Evolutionary conservation across 2,329 filamentous ascomycete genomes (phyloP).

Genomic region (Aspergillus ustus): DNA sequence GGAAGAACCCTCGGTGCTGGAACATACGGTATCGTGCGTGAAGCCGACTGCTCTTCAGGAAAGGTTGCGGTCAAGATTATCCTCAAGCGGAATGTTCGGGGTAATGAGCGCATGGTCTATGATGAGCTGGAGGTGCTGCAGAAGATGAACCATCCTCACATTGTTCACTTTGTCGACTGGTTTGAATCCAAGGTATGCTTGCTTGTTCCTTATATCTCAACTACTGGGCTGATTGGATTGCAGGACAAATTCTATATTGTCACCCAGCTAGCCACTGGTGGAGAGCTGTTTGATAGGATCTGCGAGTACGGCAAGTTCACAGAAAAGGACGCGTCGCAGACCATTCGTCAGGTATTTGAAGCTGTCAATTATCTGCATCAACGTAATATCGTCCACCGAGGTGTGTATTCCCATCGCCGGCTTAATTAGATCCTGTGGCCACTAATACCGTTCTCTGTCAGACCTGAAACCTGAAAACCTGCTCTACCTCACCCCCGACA

Average conservation of each 20-base stretch:
- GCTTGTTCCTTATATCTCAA: not conserved
- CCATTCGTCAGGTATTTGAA: conserved; percentile 89
- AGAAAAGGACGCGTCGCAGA: conserved; percentile 95
- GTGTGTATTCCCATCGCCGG: conserved; percentile 51
- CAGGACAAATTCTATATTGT: conserved; percentile 99
- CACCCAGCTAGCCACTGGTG: conserved; percentile 91
- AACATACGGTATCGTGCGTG: conserved; percentile 97
- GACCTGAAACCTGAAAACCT: conserved; percentile 98
- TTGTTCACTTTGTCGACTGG: conserved; percentile 97
- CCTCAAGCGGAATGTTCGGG: conserved; percentile 98
- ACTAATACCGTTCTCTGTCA: conserved; percentile 42
- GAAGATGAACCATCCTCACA: conserved; percentile 87
- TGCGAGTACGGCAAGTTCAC: conserved; percentile 98
- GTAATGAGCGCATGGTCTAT: conserved; percentile 98
- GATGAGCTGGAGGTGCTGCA: conserved; percentile 96
- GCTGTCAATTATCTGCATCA: conserved; percentile 94
- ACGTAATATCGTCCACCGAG: conserved; percentile 95
- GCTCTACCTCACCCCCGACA: conserved; percentile 80
- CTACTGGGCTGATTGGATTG: conserved; percentile 16
- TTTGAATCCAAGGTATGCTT: conserved; percentile 87
- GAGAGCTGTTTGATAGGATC: conserved; percentile 96
- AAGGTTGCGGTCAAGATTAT: conserved; percentile 99
- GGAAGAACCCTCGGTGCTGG: conserved; percentile 92
- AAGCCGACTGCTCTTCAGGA: conserved; percentile 79
- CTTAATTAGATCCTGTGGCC: not conserved